phyloP scores from a whole-genome alignment of 1,284 basidiomycete genomes.

The Boletellus sp. region DNA sequence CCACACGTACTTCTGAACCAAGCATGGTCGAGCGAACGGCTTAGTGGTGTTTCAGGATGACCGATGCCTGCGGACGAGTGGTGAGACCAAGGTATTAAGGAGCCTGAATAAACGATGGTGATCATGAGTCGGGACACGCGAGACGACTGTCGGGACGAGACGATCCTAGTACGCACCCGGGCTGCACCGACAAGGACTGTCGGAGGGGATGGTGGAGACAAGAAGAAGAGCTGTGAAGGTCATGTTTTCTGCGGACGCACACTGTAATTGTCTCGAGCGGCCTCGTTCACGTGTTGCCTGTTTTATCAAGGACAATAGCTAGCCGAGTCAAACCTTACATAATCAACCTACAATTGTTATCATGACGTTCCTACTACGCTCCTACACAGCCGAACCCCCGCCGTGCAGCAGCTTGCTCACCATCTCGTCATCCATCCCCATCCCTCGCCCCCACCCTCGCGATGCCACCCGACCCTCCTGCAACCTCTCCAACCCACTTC shows the following conservation, averaged over 20 bases:
- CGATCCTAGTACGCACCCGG: not conserved
- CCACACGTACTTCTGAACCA: slow-evolving; percentile 8
- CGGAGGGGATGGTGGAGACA: slow-evolving; percentile 1
- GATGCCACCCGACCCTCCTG: slow-evolving; percentile 46
- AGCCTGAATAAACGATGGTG: not conserved
- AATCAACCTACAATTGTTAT: not conserved
- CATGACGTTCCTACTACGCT: no score
- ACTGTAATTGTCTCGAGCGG: slow-evolving; percentile 19
- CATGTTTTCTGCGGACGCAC: slow-evolving; percentile 16
- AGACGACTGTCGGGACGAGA: not conserved
- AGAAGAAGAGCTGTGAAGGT: slow-evolving; percentile 3
- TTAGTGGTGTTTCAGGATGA: not conserved
- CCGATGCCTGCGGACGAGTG: slow-evolving; percentile 4
- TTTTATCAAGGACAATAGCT: slow-evolving; percentile 26
- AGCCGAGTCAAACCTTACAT: slow-evolving; percentile 17
- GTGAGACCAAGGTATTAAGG: not conserved
- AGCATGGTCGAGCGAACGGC: not conserved
- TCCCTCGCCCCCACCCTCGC: slow-evolving; percentile 27
- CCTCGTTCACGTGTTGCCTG: slow-evolving; percentile 5
- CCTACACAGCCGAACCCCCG: no score
- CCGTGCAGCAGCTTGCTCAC: slow-evolving; percentile 30
- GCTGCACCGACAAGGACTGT: not conserved
- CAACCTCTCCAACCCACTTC: slow-evolving; percentile 58
- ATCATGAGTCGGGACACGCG: slow-evolving; percentile 2
- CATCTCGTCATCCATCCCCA: slow-evolving; percentile 30